Percentiles rank a stretch among this genome's conserved stretches.
Conservation (phyloP, 2,329 filamentous ascomycete genomes). For the Colletotrichum filicis region DNA sequence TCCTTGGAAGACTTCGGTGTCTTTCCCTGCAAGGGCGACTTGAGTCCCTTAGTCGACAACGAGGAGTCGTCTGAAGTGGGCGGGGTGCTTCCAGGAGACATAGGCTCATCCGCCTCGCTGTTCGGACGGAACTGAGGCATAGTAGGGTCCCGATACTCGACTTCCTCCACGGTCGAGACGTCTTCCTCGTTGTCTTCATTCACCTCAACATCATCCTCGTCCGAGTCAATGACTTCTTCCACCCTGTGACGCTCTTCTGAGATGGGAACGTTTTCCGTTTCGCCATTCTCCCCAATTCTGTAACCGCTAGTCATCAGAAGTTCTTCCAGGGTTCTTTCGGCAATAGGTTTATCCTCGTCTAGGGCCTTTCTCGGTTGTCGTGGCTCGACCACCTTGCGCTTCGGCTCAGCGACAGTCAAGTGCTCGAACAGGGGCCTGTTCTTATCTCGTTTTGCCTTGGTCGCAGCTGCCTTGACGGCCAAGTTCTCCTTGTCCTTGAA, state of each 20-base stretch:
- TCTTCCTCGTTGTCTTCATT: constrained; percentile 38
- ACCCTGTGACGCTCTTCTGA: constrained; percentile 25
- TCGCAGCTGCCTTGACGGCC: constrained; percentile 74
- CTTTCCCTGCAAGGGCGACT: constrained; percentile 28
- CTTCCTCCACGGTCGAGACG: constrained; percentile 23
- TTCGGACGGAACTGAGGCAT: constrained; percentile 78
- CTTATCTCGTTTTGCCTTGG: constrained; percentile 69
- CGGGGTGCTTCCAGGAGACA: not conserved
- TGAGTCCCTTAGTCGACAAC: not conserved
- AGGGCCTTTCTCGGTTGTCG: constrained; percentile 36
- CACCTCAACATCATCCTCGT: constrained; percentile 29
- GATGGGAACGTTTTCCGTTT: not conserved
- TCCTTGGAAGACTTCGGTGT: constrained; percentile 36
- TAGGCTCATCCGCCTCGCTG: constrained; percentile 41
- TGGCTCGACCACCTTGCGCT: constrained; percentile 15
- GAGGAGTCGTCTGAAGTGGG: constrained; percentile 8
- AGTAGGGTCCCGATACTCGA: constrained; percentile 65
- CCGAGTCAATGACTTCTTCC: constrained; percentile 32
- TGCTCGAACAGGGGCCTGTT: constrained; percentile 61
- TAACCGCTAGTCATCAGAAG: constrained; percentile 59
- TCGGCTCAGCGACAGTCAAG: constrained; percentile 31
- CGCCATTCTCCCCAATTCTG: constrained; percentile 44
- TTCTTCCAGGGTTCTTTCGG: constrained; percentile 49
- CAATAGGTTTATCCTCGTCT: constrained; percentile 37
- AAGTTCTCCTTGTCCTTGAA: constrained; percentile 86